These are phyloP conservation scores for Durusdinium trenchii DNA, from an alignment of 73 alveolate genomes.

Conservation along the genomic window DNA sequence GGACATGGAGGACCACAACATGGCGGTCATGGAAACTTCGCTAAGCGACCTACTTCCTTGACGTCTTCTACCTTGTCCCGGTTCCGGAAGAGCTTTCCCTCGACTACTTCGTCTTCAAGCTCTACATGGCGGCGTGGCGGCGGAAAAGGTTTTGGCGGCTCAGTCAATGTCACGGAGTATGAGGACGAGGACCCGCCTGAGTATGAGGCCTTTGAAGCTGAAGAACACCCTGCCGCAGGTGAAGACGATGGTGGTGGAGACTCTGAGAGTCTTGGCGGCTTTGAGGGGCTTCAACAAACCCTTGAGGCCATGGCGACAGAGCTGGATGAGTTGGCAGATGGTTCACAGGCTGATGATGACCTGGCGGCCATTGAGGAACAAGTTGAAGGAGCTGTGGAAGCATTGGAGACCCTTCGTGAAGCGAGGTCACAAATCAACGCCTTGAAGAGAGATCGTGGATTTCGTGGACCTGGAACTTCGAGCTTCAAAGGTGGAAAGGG, in stretches of 20 bases:
- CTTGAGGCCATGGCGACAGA: neutral
- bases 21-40: neutral
- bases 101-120: neutral
- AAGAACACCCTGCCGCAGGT: neutral
- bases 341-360: neutral
- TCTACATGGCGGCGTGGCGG: neutral
- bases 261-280: neutral
- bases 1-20: neutral
- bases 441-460: neutral
- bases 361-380: neutral
- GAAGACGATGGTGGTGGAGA: neutral
- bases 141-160: neutral
- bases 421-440: neutral
- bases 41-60: too few relatives aligned
- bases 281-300: neutral
- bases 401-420: neutral
- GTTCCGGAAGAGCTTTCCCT: neutral
- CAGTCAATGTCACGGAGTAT: neutral
- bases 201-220: neutral
- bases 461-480: neutral
- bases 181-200: neutral
- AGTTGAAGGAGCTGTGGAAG: neutral
- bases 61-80: neutral
- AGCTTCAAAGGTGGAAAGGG: neutral
- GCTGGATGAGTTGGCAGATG: neutral